Base-by-base conservation (phyloP, 2,329 filamentous ascomycete genomes). In the Trichoderma guizhouense region DNA sequence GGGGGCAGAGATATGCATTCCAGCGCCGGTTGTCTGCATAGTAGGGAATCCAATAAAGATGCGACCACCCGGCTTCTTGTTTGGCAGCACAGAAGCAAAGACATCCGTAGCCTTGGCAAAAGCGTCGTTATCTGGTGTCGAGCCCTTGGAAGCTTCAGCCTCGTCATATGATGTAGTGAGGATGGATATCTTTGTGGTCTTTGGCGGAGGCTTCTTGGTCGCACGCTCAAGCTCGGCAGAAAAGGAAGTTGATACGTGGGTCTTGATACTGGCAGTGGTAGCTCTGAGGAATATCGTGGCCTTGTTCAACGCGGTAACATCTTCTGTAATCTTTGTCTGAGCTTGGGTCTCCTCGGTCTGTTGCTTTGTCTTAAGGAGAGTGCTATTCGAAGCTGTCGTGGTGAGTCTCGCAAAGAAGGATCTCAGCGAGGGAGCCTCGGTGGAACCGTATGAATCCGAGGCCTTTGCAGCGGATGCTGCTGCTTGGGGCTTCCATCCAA, bases 31-130 rank as follows among this genome's bases (percentile, higher is more conserved):
- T 0, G 96, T 99, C 83, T 99, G 96, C 76, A 95, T 95, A 1
- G 96, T 99, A 3, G 96, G 95, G 78, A 99, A 99, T 0, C 96
- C 96, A 78, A 99, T 99, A 78, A 98, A 99, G 69, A 99, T 93
- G 68, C 93, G 91, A 7, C 96, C 96, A 9, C 89, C 89, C 0
- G 88, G 88, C 76, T 93, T 93, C 80, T 94, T 97, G 71, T 89
- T 94, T 3, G 96, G 96, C 6, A 98, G 83, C 1, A 99, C 95
- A 1, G 95, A 96, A 1, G 92, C 89, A 80, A 99, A 98, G 8
- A 99, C 90, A 78, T 97, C 93, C 1, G 88, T 86, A 3, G 89
- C 87, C 73, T 91, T 89, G 8, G 87, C 84, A 12, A 87, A 78
- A 18, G 83, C 80, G 7, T 81, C 83, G 2, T 83, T 72, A 21